Percentiles rank a stretch among this genome's conserved stretches.
Conservation (phyloP, 2,329 filamentous ascomycete genomes). For the Ceratocystis variospora region DNA sequence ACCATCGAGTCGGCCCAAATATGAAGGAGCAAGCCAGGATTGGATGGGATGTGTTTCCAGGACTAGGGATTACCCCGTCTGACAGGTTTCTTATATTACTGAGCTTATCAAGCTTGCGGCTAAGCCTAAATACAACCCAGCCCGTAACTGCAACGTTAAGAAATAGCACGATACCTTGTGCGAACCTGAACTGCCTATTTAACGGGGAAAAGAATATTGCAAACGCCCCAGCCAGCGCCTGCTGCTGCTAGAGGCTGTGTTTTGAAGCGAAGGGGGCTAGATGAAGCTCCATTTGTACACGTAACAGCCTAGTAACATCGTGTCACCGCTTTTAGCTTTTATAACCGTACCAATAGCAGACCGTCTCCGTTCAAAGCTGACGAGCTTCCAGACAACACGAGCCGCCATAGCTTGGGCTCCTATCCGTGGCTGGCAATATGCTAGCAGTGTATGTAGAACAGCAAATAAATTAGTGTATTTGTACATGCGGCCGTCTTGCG, state of each 20-base stretch:
- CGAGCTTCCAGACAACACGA: background rate
- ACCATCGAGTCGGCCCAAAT: background rate
- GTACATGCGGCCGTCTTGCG: too few species aligned
- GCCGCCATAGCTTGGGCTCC: too few species aligned
- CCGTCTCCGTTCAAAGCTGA: background rate
- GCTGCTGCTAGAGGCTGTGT: background rate
- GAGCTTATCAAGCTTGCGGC: background rate
- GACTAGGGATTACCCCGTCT: background rate
- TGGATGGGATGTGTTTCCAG: background rate
- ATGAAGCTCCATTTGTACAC: background rate
- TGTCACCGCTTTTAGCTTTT: background rate
- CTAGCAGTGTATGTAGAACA: too few species aligned
- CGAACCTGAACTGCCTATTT: background rate
- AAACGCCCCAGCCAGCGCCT: background rate
- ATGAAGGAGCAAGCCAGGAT: background rate
- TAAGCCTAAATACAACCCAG: background rate
- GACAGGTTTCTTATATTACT: background rate
- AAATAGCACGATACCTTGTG: too few species aligned
- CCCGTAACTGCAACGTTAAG: background rate
- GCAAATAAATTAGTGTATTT: too few species aligned
- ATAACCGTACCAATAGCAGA: background rate
- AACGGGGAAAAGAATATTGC: background rate
- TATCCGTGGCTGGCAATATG: too few species aligned
- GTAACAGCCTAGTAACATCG: background rate
- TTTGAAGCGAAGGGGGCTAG: background rate